Conservation (phyloP, 257 asterid species). For the Fraxinus cuspidata region DNA sequence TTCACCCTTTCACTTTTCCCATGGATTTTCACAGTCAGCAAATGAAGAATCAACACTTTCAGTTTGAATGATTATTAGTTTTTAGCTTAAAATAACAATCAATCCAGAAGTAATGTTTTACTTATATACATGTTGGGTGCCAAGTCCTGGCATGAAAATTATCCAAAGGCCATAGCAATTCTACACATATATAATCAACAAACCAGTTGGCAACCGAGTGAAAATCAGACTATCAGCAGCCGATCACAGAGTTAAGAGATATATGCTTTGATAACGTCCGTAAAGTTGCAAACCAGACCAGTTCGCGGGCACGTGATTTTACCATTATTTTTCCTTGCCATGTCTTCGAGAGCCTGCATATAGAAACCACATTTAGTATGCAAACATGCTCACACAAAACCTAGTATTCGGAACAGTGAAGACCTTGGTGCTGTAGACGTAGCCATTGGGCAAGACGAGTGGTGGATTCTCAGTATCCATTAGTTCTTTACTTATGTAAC, state of each 20-base stretch:
- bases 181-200: constrained; percentile 12
- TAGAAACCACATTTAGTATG: background rate
- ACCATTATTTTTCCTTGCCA: constrained; percentile 81
- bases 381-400: background rate
- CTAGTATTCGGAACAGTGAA: constrained; percentile 15
- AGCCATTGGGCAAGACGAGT: constrained; percentile 92
- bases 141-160: background rate
- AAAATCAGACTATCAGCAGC: background rate
- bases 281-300: constrained; percentile 59
- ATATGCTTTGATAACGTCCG: constrained; percentile 75
- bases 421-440: constrained; percentile 98
- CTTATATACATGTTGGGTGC: constrained; percentile 34
- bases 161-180: constrained; percentile 9
- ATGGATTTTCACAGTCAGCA: constrained; percentile 12
- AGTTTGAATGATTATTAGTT: background rate
- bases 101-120: constrained; percentile 22
- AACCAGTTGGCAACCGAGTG: background rate
- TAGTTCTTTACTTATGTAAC: constrained; percentile 82
- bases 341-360: constrained; percentile 83
- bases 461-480: constrained; percentile 99
- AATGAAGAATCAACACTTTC: background rate
- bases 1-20: background rate
- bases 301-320: constrained; percentile 90
- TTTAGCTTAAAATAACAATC: constrained; percentile 18
- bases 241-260: constrained; percentile 49